Conservation (phyloP, 108 stramenopile genomes). For the Fistulifera solaris region DNA sequence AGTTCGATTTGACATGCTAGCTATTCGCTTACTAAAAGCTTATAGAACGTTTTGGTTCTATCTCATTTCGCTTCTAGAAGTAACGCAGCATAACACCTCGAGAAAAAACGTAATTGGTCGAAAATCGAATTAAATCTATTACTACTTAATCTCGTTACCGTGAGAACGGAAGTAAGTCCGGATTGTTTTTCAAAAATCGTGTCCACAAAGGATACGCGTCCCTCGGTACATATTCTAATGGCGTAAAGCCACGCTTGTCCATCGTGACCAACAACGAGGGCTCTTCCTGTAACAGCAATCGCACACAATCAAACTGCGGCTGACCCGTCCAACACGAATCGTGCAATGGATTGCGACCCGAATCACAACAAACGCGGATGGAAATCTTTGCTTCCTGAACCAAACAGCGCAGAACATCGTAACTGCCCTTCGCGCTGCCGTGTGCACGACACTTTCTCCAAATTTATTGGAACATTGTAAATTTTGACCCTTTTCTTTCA, state of each 20-base stretch:
- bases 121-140: too few species aligned
- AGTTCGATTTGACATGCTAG: too few species aligned
- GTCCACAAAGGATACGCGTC: conserved; percentile 55
- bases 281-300: conserved; percentile 14
- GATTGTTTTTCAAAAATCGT: conserved; percentile 35
- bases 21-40: too few species aligned
- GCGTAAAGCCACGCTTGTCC: conserved; percentile 50
- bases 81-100: too few species aligned
- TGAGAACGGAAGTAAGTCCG: too few species aligned
- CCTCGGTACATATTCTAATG: conserved; percentile 50
- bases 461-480: conserved; percentile 58
- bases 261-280: conserved; percentile 18
- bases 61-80: too few species aligned
- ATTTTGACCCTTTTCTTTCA: conserved; percentile 18
- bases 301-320: conserved; percentile 34
- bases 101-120: too few species aligned
- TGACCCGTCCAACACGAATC: conserved; percentile 66
- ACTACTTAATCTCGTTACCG: too few species aligned
- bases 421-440: conserved; percentile 56
- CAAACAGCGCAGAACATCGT: conserved; percentile 37
- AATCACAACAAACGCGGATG: conserved; percentile 47
- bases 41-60: too few species aligned
- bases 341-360: conserved; percentile 68
- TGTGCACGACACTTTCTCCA: conserved; percentile 72
- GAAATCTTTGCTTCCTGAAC: conserved; percentile 39